A percentile compares a stretch with the other conserved stretches of the same genome.
Evolutionary conservation across 371 early-diverging fungal species (phyloP).

Genomic region (Circinella umbellata): DNA sequence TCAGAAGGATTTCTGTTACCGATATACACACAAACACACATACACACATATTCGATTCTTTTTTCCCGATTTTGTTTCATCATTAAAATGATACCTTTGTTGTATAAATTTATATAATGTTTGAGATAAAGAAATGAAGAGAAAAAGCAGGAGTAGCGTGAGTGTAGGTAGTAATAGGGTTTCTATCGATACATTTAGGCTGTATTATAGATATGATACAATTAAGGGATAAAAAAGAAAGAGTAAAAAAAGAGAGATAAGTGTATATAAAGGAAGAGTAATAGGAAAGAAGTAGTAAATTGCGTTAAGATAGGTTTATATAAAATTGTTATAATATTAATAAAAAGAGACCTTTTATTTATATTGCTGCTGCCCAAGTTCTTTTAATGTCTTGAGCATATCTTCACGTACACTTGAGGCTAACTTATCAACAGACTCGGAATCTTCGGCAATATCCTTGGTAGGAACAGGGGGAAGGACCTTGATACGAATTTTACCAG

Average conservation of each 20-base stretch:
- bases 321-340: background rate
- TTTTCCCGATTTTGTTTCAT: background rate
- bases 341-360: background rate
- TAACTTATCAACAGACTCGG: conserved; percentile 75
- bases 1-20: no score
- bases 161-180: background rate
- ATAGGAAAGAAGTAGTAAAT: background rate
- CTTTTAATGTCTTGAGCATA: conserved; percentile 76
- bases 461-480: conserved; percentile 83
- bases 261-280: background rate
- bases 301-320: background rate
- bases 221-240: background rate
- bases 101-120: background rate
- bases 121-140: conserved; percentile 1
- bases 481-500: conserved; percentile 76
- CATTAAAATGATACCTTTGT: conserved; percentile 5
- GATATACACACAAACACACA: background rate
- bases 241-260: background rate
- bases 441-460: conserved; percentile 57
- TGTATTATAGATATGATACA: conserved; percentile 2
- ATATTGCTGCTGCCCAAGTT: conserved; percentile 51
- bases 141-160: background rate
- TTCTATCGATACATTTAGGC: background rate
- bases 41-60: background rate
- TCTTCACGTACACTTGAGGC: conserved; percentile 66